Evolutionary conservation across 1,139 yeast species (phyloP), one percentile per base, ranked within the genome.

Genomic region (Debaryomyces fabryi): DNA sequence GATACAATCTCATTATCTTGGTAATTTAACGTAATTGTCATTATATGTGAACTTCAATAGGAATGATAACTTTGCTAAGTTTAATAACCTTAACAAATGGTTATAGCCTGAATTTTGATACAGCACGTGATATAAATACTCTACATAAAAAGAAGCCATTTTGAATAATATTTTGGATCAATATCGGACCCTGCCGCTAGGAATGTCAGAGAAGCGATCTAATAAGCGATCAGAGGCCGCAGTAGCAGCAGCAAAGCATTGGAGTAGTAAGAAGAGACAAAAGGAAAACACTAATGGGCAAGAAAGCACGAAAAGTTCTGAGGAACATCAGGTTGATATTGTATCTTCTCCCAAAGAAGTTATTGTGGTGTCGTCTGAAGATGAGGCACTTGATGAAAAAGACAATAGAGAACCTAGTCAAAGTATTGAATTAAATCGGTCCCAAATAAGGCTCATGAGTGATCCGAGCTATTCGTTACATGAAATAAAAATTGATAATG

Each of bases 1-100:
- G 77, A 67, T 1, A 74, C 78, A 25, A 72, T 71, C 50, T 76
- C 81, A 29, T 62, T 63, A 49, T 68, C 55, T 24, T 50, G 52
- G 53, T 65, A 75, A 52, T 72, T 73, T 57, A 74, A 71, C n/a
- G 55, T 51, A 16, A 74, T 59, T 45, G 67, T 54, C 71, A 68
- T 64, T 16, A 39, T 36, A 34, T n/a, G 6, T 10, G 13, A 33
- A 35, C 21, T 9, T 34, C 13, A 13, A 21, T 27, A 24, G 43
- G 10, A 18, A 15, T 15, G 15, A 15, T 10, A 21, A n/a, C n/a
- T 4, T 27, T 27, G 29, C 13, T n/a, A 27, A 7, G 20, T 32
- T 16, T 3, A 32, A 15, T 9, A 16, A 6, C n/a, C 10, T 8
- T 32, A 7, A 13, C 16, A 15, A 9, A 15, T 5, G 16, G 18